Evolutionary conservation across 202 grass and related monocot species (phyloP), one percentile per base, ranked within the genome.

Genomic region (Setaria italica): DNA sequence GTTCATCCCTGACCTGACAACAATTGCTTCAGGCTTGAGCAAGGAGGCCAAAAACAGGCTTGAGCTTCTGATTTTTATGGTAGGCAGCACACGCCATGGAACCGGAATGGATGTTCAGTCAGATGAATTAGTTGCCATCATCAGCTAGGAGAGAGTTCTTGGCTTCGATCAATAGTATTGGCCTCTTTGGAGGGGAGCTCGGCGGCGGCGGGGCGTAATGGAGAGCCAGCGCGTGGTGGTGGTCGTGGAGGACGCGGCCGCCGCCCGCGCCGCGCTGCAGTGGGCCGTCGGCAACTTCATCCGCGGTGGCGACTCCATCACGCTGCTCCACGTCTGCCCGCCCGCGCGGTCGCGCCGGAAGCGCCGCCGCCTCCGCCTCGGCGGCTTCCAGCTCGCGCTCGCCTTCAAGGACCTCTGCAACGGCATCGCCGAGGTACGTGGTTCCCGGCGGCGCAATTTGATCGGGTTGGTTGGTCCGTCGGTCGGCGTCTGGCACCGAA

Each of bases 321-420:
- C 97, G 39, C 85, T 99, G 81, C 97, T 99, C 62, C 86, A 96
- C 76, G 93, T 99, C 2, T 99, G 90, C 93, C 85, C 97, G 39
- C 86, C 86, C 9, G 87, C 87, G 21, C 54, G 93, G 19, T 96
- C 93, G 0, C 66, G 81, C 34, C 66, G 75, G 59, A 84, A 85
- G 77, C 80, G 89, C 1, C 88, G 97, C 5, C 84, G 82, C 14
- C 88, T 94, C 11, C 79, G 97, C 0, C 93, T 96, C 73, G 85
- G 47, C 17, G 97, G 93, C 0, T 99, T 99, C 85, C 97, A 96
- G 72, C 80, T 99, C 82, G 97, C 97, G 42, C 97, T 99, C 86
- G 88, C 93, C 16, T 99, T 99, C 88, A 87, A 85, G 79, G 92
- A 99, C 74, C 90, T 99, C 90, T 99, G 97, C 93, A 91, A 94